Evolutionary conservation across 305 asterid species (phyloP), one percentile per base, ranked within the genome.

Genomic region (Fraxinus paxiana): DNA sequence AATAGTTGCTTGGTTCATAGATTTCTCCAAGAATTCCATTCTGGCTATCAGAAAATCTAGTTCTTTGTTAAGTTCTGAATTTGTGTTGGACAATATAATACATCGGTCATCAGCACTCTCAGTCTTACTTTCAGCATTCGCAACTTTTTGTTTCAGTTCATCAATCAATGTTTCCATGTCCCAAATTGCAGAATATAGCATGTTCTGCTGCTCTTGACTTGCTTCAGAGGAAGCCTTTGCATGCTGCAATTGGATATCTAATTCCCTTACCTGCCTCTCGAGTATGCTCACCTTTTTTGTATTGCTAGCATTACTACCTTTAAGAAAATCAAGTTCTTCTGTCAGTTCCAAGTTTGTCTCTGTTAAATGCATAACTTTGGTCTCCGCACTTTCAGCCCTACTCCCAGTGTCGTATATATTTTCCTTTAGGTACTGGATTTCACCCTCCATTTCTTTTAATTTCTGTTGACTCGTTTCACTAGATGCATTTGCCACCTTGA

Each of bases 151-250:
- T 80, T 89, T 92, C 90, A 93, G 86, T 80, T 95, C 98, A 78
- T 95, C 98, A 12, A 93, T 92, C 6, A 93, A 81, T 18, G 93
- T 93, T 83, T 95, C 98, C 98, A 95, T 93, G 84, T 95, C 98
- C 96, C 97, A 95, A 56, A 95, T 93, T 46, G 98, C 98, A 51
- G 93, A 69, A 77, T 93, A 95, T 67, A 95, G 30, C 97, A 88
- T 89, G 83, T 88, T 91, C 86, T 91, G 96, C 84, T 94, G 98
- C 73, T 95, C 98, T 83, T 87, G 98, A 84, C 96, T 85, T 56
- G 97, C 92, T 85, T 92, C 98, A 3, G 98, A 91, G 26, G 92
- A 89, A 0, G 92, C 92, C 87, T 82, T 90, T 43, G 92, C 77
- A 67, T 93, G 89, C 76, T 92, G 97, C 48, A 93, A 88, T 34